A percentile compares a stretch with the other conserved stretches of the same genome.
Conservation (phyloP, 208 protist species). For the Trypanosoma platydactyli region DNA sequence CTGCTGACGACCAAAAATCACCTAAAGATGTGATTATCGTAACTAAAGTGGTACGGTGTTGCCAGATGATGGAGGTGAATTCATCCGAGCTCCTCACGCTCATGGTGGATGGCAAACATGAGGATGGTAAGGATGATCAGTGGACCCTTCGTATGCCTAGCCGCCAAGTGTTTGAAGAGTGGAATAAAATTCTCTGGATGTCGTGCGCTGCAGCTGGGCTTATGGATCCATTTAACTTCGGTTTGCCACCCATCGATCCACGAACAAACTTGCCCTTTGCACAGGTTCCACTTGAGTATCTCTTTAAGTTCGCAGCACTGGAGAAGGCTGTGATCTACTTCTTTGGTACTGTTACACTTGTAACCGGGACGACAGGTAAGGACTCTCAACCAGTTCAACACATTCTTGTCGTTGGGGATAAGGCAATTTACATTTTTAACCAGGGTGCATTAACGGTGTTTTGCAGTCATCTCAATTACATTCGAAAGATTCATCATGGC, state of each 20-base stretch:
- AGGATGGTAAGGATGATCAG: conserved; percentile 21
- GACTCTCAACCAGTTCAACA: conserved; percentile 1
- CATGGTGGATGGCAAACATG: conserved; percentile 22
- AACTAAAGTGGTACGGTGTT: conserved; percentile 19
- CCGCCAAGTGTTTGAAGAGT: conserved; percentile 21
- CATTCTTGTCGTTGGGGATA: conserved; percentile 25
- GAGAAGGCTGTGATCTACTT: conserved; percentile 27
- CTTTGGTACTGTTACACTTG: conserved; percentile 15
- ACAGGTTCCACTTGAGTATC: conserved; percentile 24
- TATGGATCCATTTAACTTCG: conserved; percentile 29
- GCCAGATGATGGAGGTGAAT: conserved; percentile 24
- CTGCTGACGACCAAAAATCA: conserved; percentile 15
- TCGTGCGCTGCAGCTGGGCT: conserved; percentile 20
- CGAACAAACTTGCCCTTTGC: conserved; percentile 23
- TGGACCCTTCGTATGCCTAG: conserved; percentile 29
- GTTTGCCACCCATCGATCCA: conserved; percentile 20
- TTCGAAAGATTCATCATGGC: conserved; percentile 18
- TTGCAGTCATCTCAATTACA: conserved; percentile 21
- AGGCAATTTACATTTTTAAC: conserved; percentile 25
- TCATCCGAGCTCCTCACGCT: conserved; percentile 18
- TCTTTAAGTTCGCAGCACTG: conserved; percentile 22
- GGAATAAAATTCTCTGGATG: conserved; percentile 17
- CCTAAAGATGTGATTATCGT: conserved; percentile 19
- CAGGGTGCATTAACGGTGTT: conserved; percentile 8
- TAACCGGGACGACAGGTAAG: neutral